Base-by-base conservation (phyloP, 106 monocot genomes). In the Phalaenopsis equestris region DNA sequence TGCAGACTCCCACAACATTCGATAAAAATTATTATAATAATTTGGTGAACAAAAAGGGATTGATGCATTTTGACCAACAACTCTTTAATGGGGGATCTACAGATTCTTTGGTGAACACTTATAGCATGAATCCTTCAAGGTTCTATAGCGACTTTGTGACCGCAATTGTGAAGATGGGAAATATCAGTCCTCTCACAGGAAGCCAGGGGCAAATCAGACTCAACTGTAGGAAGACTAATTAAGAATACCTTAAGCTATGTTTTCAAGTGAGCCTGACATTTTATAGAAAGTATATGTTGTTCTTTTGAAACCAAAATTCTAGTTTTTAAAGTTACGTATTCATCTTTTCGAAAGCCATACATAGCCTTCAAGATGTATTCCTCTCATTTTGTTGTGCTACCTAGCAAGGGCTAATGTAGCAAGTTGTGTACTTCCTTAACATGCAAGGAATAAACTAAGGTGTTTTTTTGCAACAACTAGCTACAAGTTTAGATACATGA, bases 31-130 rank as follows among this genome's bases (percentile, higher is more conserved):
- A 88, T 81, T 88, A 83, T 80, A 85, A 45, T 49, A 83, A 88
- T 14, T 64, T 88, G 68, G 37, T 85, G 64, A 67, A 21, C 46
- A 41, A 85, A 14, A 83, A 80, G 65, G 88, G 88, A 18, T 80
- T 88, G 41, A 73, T 88, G 56, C 88, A 88, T 85, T 88, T 85
- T 1, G 88, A 88, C 21, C 88, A 88, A 78, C 46, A 83, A 47
- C 81, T 89, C 56, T 85, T 81, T 75, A 89, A 89, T 37, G 75
- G 78, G 4, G 85, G 85, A 8, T 83, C 82, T 15, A 58, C 85
- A 0, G 83, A 85, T 57, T 81, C 83, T 5, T 77, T 77, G 48
- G 85, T 85, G 45, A 83, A 18, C 76, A 24, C 77, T 3, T 88
- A 85, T 77, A 58, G 3, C 42, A 16, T 73, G 5, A 83, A 85